These are phyloP conservation scores for Citrus maxima DNA, from an alignment of 345 rosid species.

Conservation along the genomic window DNA sequence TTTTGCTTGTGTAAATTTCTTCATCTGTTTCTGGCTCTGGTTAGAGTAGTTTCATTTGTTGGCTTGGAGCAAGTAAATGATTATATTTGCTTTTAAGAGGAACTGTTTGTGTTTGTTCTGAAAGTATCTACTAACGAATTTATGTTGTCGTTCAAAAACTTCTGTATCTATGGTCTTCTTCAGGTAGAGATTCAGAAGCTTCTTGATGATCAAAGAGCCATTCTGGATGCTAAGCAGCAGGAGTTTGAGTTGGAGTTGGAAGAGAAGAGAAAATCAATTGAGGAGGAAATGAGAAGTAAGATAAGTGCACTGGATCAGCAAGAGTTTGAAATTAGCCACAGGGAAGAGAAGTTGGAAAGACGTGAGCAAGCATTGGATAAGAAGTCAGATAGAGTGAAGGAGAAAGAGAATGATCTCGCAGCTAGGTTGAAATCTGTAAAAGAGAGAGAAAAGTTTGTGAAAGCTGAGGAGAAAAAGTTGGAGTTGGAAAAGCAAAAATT, in stretches of 20 bases:
- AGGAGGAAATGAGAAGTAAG: conserved; percentile 55
- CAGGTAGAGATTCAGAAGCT: conserved; percentile 67
- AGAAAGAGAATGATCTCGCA: conserved; percentile 72
- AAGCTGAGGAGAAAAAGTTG: conserved; percentile 57
- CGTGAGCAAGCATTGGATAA: conserved; percentile 51
- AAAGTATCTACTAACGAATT: neutral
- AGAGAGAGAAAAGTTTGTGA: conserved; percentile 54
- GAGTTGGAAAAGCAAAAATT: conserved; percentile 51
- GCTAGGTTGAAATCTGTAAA: conserved; percentile 47
- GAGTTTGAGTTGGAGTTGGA: conserved; percentile 60
- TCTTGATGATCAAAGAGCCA: conserved; percentile 60
- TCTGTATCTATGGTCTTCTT: conserved; percentile 12
- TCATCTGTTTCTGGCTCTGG: neutral
- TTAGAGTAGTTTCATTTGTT: neutral
- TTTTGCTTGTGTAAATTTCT: neutral
- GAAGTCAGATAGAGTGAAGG: conserved; percentile 56
- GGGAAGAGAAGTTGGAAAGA: conserved; percentile 53
- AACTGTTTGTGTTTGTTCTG: neutral
- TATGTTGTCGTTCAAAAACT: neutral
- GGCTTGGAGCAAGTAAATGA: neutral
- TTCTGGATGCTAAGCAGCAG: conserved; percentile 45
- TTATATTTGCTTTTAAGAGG: neutral
- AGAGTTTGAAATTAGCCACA: conserved; percentile 48
- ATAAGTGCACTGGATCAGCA: conserved; percentile 39
- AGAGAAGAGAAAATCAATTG: conserved; percentile 53